A percentile compares a stretch with the other conserved stretches of the same genome.
phyloP scores from a whole-genome alignment of 73 alveolate genomes.

The Paramecium pentaurelia region DNA sequence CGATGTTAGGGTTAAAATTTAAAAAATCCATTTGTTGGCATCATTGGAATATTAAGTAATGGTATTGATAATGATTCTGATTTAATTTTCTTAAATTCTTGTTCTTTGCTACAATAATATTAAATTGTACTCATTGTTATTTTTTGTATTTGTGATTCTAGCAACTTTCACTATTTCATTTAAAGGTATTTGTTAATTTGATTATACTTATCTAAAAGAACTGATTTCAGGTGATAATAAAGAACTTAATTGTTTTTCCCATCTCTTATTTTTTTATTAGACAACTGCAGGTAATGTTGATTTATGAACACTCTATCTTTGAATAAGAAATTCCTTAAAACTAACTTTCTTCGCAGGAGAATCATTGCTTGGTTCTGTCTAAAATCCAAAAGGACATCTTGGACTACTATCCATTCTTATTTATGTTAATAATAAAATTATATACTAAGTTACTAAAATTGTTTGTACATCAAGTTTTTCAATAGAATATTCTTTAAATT shows the following conservation, averaged over 20 bases:
- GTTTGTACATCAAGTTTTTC: not conserved
- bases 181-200: not conserved
- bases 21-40: not conserved
- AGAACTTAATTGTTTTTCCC: constrained; percentile 10
- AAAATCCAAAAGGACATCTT: not conserved
- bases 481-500: not conserved
- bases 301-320: constrained; percentile 8
- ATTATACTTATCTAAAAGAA: not conserved
- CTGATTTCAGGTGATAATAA: not conserved
- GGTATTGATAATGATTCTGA: not conserved
- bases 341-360: not conserved
- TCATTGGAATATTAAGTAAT: not conserved
- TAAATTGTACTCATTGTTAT: not conserved
- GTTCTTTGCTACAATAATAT: not conserved
- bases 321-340: not conserved
- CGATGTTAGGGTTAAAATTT: constrained; percentile 9
- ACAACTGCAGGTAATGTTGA: not conserved
- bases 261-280: not conserved
- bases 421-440: not conserved
- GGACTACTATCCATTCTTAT: constrained; percentile 7
- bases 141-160: not conserved
- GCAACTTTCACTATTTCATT: not conserved
- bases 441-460: not conserved
- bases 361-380: not conserved
- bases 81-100: not conserved